Percentiles rank a stretch among this genome's conserved stretches.
Conservation (phyloP, 2,329 filamentous ascomycete genomes). For the Hypocrella siamensis region DNA sequence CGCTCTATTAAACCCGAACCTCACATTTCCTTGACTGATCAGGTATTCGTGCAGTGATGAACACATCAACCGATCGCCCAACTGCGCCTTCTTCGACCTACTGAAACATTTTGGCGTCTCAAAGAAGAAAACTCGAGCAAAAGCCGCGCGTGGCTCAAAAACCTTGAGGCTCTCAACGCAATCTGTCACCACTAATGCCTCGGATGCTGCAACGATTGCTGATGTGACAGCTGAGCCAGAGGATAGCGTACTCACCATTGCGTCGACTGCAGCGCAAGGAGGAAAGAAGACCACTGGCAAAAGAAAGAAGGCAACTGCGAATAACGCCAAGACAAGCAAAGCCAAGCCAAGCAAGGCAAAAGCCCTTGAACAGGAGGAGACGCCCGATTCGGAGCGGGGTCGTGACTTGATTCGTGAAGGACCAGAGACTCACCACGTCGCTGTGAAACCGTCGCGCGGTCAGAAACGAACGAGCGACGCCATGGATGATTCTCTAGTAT, state of each 20-base stretch:
- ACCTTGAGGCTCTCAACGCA: conserved; percentile 48
- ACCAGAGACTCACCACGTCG: conserved; percentile 11
- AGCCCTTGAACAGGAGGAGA: conserved; percentile 15
- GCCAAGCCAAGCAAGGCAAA: conserved; percentile 30
- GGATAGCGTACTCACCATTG: conserved; percentile 43
- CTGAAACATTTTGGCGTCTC: conserved; percentile 35
- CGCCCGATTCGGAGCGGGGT: conserved; percentile 16
- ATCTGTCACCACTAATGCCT: conserved; percentile 33
- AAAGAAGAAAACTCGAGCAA: conserved; percentile 41
- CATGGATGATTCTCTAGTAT: conserved; percentile 30
- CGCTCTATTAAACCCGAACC: not conserved
- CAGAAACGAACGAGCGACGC: conserved; percentile 50
- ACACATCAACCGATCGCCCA: conserved; percentile 62
- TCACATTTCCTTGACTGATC: conserved; percentile 11
- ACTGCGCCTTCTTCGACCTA: conserved; percentile 72
- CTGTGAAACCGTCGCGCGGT: conserved; percentile 29
- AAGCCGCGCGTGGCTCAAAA: conserved; percentile 46
- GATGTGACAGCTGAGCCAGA: conserved; percentile 35
- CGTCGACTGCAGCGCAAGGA: conserved; percentile 41
- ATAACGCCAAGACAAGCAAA: conserved; percentile 11
- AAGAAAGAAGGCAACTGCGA: conserved; percentile 13
- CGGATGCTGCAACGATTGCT: conserved; percentile 31
- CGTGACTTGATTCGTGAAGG: conserved; percentile 7
- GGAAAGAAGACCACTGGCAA: conserved; percentile 41
- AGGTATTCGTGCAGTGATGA: conserved; percentile 53